These are phyloP conservation scores for Kodamaea leandrae DNA, from an alignment of 805 yeast genomes.

Conservation along the genomic window DNA sequence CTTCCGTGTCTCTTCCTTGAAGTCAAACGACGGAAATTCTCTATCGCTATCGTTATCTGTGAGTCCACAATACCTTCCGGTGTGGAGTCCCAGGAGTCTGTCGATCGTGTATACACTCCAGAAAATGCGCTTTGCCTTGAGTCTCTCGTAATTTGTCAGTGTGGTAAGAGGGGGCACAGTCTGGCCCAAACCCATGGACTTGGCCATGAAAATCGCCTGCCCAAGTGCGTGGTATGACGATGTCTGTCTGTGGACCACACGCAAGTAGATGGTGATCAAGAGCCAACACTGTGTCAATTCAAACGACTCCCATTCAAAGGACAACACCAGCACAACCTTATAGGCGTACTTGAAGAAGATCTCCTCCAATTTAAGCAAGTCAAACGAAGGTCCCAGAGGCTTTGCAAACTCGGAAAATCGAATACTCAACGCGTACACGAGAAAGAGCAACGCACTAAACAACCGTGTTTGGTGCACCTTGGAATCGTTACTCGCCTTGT, in stretches of 20 bases:
- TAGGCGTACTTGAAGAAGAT: conserved; percentile 33
- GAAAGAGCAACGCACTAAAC: conserved; percentile 49
- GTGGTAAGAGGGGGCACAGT: conserved; percentile 16
- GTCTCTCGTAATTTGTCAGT: conserved; percentile 38
- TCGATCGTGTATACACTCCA: conserved; percentile 57
- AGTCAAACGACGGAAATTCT: conserved; percentile 30
- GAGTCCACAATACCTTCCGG: conserved; percentile 44
- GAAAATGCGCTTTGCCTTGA: conserved; percentile 51
- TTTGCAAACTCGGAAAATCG: conserved; percentile 47
- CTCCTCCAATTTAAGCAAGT: conserved; percentile 30
- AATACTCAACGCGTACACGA: conserved; percentile 50
- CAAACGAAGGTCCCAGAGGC: conserved; percentile 28
- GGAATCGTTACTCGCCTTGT: conserved; percentile 9
- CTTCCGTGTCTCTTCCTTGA: conserved; percentile 24
- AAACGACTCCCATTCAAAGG: conserved; percentile 43
- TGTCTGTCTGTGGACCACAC: conserved; percentile 39
- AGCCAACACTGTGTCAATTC: conserved; percentile 44
- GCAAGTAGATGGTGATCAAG: conserved; percentile 33
- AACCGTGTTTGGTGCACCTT: conserved; percentile 41
- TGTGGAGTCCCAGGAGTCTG: conserved; percentile 49
- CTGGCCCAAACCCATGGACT: conserved; percentile 36
- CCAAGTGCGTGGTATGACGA: conserved; percentile 33
- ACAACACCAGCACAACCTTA: conserved; percentile 29
- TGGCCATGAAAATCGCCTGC: conserved; percentile 35
- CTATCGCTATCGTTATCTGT: conserved; percentile 37